Conservation (phyloP, 129 eudicot genomes). For the Lonicera japonica region DNA sequence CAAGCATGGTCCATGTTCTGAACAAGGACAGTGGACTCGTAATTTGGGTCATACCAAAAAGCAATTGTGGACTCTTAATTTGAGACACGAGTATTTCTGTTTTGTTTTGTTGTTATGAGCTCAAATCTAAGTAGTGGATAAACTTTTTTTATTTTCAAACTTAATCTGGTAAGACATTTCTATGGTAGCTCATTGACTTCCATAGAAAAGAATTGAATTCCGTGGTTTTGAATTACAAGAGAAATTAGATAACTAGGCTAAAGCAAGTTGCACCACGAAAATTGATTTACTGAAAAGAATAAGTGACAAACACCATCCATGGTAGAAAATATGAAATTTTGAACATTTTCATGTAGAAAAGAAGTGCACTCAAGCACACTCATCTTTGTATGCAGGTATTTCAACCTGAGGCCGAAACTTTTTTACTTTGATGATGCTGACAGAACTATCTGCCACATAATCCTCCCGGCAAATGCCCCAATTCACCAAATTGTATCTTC, state of each 20-base stretch:
- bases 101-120: too few species aligned
- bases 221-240: too few species aligned
- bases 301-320: too few species aligned
- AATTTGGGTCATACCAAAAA: too few species aligned
- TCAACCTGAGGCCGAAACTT: constrained; percentile 61
- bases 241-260: too few species aligned
- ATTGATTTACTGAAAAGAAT: too few species aligned
- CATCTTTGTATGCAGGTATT: constrained; percentile 43
- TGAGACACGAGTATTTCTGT: too few species aligned
- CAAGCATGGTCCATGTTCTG: constrained; percentile 51
- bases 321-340: constrained; percentile 1
- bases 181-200: background rate
- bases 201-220: background rate
- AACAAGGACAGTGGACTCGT: too few species aligned
- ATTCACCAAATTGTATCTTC: constrained; percentile 46
- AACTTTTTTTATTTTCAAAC: background rate
- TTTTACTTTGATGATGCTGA: constrained; percentile 49
- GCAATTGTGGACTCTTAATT: too few species aligned
- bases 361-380: too few species aligned
- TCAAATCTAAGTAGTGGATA: background rate
- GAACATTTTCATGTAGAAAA: background rate
- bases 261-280: too few species aligned
- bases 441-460: constrained; percentile 59
- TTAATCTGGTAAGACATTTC: constrained; percentile 9
- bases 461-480: constrained; percentile 96